Conservation (phyloP, 1,139 yeast species). For the Schwanniomyces etchellsii region DNA sequence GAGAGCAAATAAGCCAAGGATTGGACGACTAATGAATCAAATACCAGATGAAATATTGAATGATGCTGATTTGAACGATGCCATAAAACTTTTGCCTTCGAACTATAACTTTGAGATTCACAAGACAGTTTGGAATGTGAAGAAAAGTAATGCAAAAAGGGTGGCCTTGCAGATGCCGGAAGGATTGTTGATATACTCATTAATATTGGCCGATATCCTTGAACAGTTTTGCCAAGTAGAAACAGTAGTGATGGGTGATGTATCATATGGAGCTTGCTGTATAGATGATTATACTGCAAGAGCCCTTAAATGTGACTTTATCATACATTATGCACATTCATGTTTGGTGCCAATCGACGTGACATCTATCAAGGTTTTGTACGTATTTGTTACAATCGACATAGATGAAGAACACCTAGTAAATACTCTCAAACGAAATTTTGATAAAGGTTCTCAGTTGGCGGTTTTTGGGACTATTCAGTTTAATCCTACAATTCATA, state of each 20-base stretch:
- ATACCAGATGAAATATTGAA: slow-evolving; percentile 84
- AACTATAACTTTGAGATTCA: slow-evolving; percentile 95
- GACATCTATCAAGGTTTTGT: slow-evolving; percentile 81
- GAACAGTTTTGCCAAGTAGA: slow-evolving; percentile 89
- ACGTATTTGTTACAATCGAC: slow-evolving; percentile 90
- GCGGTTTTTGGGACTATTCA: slow-evolving; percentile 96
- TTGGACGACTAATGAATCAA: slow-evolving; percentile 69
- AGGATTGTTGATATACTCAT: slow-evolving; percentile 82
- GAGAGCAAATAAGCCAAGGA: slow-evolving; percentile 19
- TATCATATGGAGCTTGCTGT: slow-evolving; percentile 97
- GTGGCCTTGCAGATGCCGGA: slow-evolving; percentile 98
- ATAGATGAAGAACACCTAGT: slow-evolving; percentile 80
- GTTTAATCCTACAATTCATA: slow-evolving; percentile 90
- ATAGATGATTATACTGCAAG: slow-evolving; percentile 95
- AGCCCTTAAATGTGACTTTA: slow-evolving; percentile 87
- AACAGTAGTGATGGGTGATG: slow-evolving; percentile 96
- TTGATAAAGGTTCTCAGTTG: slow-evolving; percentile 51
- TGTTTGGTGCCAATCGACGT: slow-evolving; percentile 94
- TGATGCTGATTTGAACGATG: slow-evolving; percentile 74
- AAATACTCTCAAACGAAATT: slow-evolving; percentile 69
- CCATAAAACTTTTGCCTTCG: slow-evolving; percentile 74
- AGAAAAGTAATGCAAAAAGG: slow-evolving; percentile 59
- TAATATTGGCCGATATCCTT: slow-evolving; percentile 80
- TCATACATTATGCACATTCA: slow-evolving; percentile 96
- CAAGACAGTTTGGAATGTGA: slow-evolving; percentile 90